Base-by-base conservation (phyloP, 768 basidiomycete species). In the Sistotremastrum suecicum region DNA sequence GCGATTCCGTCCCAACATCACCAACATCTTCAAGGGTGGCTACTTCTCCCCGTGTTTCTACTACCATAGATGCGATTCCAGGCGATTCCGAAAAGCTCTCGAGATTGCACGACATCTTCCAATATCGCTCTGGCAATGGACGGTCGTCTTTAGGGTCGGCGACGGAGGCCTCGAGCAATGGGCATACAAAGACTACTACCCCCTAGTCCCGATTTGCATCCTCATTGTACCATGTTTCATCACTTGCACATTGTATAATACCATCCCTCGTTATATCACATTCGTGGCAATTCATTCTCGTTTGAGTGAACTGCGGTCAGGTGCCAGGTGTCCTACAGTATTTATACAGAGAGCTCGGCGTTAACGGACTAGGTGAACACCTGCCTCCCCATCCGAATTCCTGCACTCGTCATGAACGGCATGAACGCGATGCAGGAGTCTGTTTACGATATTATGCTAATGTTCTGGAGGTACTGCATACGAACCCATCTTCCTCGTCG, bases 61-160 rank as follows among this genome's bases (percentile, higher is more conserved):
- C n/a, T 36, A 12, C n/a, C 7, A 5, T 10, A 8, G 33, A 45
- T 30, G 34, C 41, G 29, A 9, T 53, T 11, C 56, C 63, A 30
- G 69, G 60, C 8, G 64, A 62, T 34, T 76, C 82, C 53, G 80
- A 85, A 45, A 78, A 77, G 55, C 58, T 87, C 33, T 80, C 84
- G 37, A 67, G 80, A 54, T 59, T 89, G 44, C 86, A 88, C 57
- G 76, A 83, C 56, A 69, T 88, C 51, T 89, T 88, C 63, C 83
- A 84, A 54, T 88, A 89, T 61, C 74, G 83, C 45, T 74, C 80
- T 29, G 85, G 83, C 58, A 74, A 58, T 5, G 57, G 55, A 20
- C 59, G 54, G 5, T 20, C 31, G 3, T n/a, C 31, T 33, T 10
- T 42, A 36, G 32, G 42, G 28, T 31, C 42, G 40, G 7, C 20